These are phyloP conservation scores for Eutrema heterophyllum DNA, from an alignment of 345 rosid species.

Conservation along the genomic window DNA sequence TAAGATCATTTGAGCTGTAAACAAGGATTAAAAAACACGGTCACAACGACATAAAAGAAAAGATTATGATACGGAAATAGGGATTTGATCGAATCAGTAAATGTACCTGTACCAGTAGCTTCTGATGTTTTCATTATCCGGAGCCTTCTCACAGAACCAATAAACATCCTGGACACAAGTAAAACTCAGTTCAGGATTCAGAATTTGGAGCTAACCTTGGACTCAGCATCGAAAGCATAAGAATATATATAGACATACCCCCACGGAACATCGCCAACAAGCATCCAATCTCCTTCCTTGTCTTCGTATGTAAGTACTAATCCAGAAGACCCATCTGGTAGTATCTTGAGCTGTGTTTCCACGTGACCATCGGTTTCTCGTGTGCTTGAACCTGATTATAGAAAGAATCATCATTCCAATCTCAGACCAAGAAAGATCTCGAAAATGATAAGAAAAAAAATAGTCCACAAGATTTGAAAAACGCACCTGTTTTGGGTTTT, in stretches of 20 bases:
- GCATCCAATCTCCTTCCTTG: slow-evolving; percentile 99
- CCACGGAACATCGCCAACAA: slow-evolving; percentile 98
- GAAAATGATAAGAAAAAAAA: not conserved
- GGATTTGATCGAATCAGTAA: slow-evolving; percentile 9
- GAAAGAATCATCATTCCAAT: not conserved
- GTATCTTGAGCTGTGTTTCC: slow-evolving; percentile 36
- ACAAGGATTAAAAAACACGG: not conserved
- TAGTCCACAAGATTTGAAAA: not conserved
- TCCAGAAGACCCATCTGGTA: slow-evolving; percentile 72
- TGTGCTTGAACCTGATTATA: slow-evolving; percentile 33
- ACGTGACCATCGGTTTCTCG: slow-evolving; percentile 5
- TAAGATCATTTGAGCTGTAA: slow-evolving; percentile 32
- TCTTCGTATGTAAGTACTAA: slow-evolving; percentile 88
- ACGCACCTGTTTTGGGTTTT: slow-evolving; percentile 31
- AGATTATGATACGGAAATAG: not conserved
- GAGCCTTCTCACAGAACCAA: slow-evolving; percentile 74
- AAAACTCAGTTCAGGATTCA: not conserved
- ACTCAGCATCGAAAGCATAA: not conserved
- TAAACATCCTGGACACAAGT: slow-evolving; percentile 65
- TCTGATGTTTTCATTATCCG: slow-evolving; percentile 79
- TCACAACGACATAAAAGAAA: not conserved
- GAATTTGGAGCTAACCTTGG: not conserved
- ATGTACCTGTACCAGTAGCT: slow-evolving; percentile 64
- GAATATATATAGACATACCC: slow-evolving; percentile 42
- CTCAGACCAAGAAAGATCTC: not conserved